Evolutionary conservation across 345 rosid species (phyloP).

Genomic region (Euclidium syriacum): DNA sequence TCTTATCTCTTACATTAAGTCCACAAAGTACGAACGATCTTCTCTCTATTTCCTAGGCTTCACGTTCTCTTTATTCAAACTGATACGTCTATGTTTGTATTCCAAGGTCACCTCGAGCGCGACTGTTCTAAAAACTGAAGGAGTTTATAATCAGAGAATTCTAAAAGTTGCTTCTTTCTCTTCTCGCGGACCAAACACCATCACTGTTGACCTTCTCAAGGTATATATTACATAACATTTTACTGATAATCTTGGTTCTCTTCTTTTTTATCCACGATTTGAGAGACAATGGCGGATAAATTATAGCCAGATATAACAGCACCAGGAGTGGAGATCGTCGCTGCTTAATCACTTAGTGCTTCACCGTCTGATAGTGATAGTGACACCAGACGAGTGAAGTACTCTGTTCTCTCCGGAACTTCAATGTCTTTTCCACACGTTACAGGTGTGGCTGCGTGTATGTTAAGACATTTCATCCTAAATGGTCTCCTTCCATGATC

Average conservation of each 20-base stretch:
- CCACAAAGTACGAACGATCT: conserved; percentile 22
- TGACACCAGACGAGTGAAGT: conserved; percentile 11
- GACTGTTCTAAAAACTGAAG: conserved; percentile 10
- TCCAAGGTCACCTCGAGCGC: conserved; percentile 6
- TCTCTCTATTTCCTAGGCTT: neutral
- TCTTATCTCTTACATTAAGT: neutral
- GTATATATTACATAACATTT: too few relatives aligned
- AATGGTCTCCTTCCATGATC: conserved; percentile 54
- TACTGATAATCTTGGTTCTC: neutral
- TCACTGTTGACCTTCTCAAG: conserved; percentile 4
- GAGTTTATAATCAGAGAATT: neutral
- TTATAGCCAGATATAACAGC: conserved; percentile 36
- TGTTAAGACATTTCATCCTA: conserved; percentile 35
- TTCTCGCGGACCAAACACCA: too few relatives aligned
- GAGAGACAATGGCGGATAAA: neutral
- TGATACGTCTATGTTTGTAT: too few relatives aligned
- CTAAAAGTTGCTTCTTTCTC: conserved; percentile 25
- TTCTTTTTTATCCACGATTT: neutral
- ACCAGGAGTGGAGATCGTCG: conserved; percentile 33
- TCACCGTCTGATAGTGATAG: neutral
- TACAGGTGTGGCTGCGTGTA: conserved; percentile 39
- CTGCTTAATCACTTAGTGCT: conserved; percentile 22
- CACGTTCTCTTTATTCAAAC: too few relatives aligned
- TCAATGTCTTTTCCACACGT: conserved; percentile 49
- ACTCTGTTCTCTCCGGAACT: conserved; percentile 33